Conservation (phyloP, 1,139 yeast genomes). For the Meyerozyma sp. region DNA sequence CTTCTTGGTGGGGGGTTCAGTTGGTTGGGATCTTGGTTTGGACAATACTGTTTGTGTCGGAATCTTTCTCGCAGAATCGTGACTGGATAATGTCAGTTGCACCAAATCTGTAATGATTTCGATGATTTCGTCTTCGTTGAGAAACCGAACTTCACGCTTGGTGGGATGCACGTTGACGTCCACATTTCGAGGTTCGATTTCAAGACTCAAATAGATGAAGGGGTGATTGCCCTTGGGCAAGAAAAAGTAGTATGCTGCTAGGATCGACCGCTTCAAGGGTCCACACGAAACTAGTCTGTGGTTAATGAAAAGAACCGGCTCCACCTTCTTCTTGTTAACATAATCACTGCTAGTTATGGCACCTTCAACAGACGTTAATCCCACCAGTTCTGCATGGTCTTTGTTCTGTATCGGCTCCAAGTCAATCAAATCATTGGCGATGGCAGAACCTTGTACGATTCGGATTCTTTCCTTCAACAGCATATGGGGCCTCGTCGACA, state of each 20-base stretch:
- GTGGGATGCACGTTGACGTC: slow-evolving; percentile 98
- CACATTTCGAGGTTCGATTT: slow-evolving; percentile 60
- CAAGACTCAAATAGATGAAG: slow-evolving; percentile 68
- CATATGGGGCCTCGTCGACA: slow-evolving; percentile 46
- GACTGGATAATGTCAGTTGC: slow-evolving; percentile 46
- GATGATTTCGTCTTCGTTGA: slow-evolving; percentile 81
- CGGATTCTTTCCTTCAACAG: slow-evolving; percentile 64
- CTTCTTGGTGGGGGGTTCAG: slow-evolving; percentile 18
- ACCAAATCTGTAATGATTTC: slow-evolving; percentile 50
- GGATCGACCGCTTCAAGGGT: slow-evolving; percentile 66
- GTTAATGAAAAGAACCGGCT: slow-evolving; percentile 80
- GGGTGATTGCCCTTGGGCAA: slow-evolving; percentile 80
- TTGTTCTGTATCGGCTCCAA: slow-evolving; percentile 22
- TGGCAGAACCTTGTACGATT: slow-evolving; percentile 61
- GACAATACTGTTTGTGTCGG: slow-evolving; percentile 55
- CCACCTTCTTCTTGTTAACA: slow-evolving; percentile 58
- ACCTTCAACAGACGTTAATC: slow-evolving; percentile 51
- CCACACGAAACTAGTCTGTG: slow-evolving; percentile 79
- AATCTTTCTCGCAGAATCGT: slow-evolving; percentile 68
- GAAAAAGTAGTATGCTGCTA: slow-evolving; percentile 57
- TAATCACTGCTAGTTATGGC: slow-evolving; percentile 70
- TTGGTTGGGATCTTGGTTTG: slow-evolving; percentile 4
- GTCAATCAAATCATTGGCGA: slow-evolving; percentile 62
- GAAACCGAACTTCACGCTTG: slow-evolving; percentile 82
- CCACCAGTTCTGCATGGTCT: slow-evolving; percentile 20